Conservation (phyloP, 768 basidiomycete species). For the Termitomyces titanicus region DNA sequence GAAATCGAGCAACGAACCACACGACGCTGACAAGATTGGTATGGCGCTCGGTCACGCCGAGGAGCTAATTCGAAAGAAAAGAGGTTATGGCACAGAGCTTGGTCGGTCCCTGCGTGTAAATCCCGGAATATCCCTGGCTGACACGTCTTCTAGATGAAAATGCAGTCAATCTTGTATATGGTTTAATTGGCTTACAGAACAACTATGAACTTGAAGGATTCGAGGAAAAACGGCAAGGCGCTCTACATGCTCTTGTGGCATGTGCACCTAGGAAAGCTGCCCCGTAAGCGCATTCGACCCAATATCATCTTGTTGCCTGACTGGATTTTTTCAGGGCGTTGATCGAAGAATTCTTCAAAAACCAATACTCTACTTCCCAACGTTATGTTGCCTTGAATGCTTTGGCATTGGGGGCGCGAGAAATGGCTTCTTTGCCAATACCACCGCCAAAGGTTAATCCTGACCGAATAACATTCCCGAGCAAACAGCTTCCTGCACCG, state of each 20-base stretch:
- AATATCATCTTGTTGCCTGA: neutral
- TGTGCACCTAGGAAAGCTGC: slow-evolving; percentile 78
- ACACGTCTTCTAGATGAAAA: slow-evolving; percentile 68
- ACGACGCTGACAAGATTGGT: slow-evolving; percentile 74
- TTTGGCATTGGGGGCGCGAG: slow-evolving; percentile 81
- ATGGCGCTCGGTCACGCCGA: slow-evolving; percentile 80
- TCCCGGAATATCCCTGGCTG: neutral
- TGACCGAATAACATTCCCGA: slow-evolving; percentile 62
- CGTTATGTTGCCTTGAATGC: slow-evolving; percentile 84
- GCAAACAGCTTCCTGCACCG: slow-evolving; percentile 68
- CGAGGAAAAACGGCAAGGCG: slow-evolving; percentile 68
- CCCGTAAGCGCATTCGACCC: slow-evolving; percentile 53
- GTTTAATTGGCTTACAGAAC: slow-evolving; percentile 71
- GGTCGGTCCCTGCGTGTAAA: slow-evolving; percentile 40
- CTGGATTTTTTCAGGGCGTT: slow-evolving; percentile 49
- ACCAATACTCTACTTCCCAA: slow-evolving; percentile 86
- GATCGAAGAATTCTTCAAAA: slow-evolving; percentile 91
- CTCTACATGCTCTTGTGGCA: slow-evolving; percentile 74
- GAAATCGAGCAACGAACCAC: slow-evolving; percentile 49
- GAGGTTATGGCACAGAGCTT: slow-evolving; percentile 82
- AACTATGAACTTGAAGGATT: slow-evolving; percentile 85
- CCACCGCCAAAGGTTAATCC: slow-evolving; percentile 24
- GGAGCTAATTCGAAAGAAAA: slow-evolving; percentile 80
- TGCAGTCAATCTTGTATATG: slow-evolving; percentile 75
- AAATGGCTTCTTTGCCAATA: slow-evolving; percentile 56